Evolutionary conservation across 2,329 filamentous ascomycete species (phyloP), one percentile per base, ranked within the genome.

Genomic region (Diaporthe aspalathi): DNA sequence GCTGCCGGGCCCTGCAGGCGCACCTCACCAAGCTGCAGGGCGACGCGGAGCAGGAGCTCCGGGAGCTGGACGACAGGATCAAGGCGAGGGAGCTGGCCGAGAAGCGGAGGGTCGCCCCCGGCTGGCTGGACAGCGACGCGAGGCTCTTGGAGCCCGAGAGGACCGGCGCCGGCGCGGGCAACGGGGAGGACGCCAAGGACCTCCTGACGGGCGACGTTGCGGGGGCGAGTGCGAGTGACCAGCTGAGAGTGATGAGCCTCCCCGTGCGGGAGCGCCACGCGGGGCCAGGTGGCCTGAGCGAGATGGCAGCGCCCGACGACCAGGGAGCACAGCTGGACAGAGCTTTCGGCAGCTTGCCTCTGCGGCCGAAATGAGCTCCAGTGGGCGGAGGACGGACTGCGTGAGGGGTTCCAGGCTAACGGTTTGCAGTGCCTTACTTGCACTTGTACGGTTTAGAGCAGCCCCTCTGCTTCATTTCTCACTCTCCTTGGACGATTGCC

Each of bases 61-160:
- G 85, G 67, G 88, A 88, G 24, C 93, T 96, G 83, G 91, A 96
- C 76, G 89, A 91, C 72, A 86, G 83, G 63, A 89, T 93, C 71
- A 82, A 81, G 70, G 88, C 87, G 49, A 85, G 91, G 70, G 93
- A 95, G 74, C 83, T 95, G 73, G 92, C 91, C 5, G 93, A 95
- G 88, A 95, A 94, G 86, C 85, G 94, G 75, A 85, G 92, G 68
- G 87, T 94, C 22, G 93, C 93, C 14, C 93, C 93, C 0, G 93
- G 93, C 0, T 96, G 93, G 92, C 82, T 95, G 76, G 93, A 95
- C 76, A 92, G 92, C 76, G 91, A 93, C 69, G 87, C 89, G 65
- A 84, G 90, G 67, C 82, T 95, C 60, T 80, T 95, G 66, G 87
- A 92, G 81, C 93, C 93, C 0, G 89, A 92, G 81, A 87, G 84